phyloP scores from a whole-genome alignment of 805 yeast genomes.

The Wickerhamomyces hampshirensis region DNA sequence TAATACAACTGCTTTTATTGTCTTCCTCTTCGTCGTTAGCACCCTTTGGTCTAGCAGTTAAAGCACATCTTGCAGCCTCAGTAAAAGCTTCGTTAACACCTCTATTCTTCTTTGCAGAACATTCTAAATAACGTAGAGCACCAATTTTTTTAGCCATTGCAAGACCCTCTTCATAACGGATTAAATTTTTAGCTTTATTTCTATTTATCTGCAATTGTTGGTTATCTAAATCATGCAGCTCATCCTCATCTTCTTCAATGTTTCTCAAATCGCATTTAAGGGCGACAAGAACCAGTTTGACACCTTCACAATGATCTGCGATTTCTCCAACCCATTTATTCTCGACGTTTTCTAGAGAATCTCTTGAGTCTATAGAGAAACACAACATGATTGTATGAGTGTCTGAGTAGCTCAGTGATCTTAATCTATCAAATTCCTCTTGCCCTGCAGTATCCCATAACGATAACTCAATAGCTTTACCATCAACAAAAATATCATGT shows the following conservation, averaged over 20 bases:
- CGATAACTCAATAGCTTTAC: conserved; percentile 85
- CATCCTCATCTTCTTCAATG: conserved; percentile 46
- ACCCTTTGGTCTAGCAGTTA: conserved; percentile 83
- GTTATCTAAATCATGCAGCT: conserved; percentile 22
- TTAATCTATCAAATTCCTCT: conserved; percentile 92
- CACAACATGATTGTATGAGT: conserved; percentile 97
- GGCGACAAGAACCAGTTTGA: conserved; percentile 88
- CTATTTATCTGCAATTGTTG: conserved; percentile 28
- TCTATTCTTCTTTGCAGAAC: conserved; percentile 92
- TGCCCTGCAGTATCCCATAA: conserved; percentile 99
- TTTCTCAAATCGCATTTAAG: conserved; percentile 89
- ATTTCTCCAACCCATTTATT: conserved; percentile 97
- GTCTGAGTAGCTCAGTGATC: conserved; percentile 89
- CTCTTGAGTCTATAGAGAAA: conserved; percentile 90
- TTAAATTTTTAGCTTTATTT: conserved; percentile 43
- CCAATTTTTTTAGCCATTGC: conserved; percentile 90
- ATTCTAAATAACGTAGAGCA: conserved; percentile 90
- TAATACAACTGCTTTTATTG: conserved; percentile 30
- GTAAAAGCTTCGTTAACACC: conserved; percentile 99
- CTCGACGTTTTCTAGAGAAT: conserved; percentile 91
- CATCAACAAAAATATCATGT: conserved; percentile 94
- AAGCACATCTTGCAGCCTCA: conserved; percentile 96
- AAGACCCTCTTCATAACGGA: conserved; percentile 90
- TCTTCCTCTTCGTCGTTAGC: conserved; percentile 42
- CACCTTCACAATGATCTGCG: conserved; percentile 95